Base-by-base conservation (phyloP, 2,329 filamentous ascomycete species). In the Corinectria fuckeliana region DNA sequence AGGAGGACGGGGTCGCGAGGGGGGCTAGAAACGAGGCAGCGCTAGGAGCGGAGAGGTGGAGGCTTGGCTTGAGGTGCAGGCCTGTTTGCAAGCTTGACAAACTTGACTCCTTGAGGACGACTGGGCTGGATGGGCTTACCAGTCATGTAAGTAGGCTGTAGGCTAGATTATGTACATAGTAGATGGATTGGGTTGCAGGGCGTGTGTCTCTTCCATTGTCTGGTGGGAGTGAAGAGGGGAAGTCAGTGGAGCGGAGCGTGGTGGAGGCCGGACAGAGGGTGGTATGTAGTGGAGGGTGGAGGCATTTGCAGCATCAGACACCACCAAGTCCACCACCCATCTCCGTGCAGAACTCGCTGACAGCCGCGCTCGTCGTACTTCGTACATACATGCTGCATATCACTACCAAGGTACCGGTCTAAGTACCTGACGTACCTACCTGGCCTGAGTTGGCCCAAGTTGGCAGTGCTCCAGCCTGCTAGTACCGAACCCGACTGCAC, bases 1-100 rank as follows among this genome's bases (percentile, higher is more conserved):
- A 45, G 32, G 39, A 41, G 38, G 50, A 38, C 38, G 47, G 39
- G 56, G 50, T 50, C 45, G 50, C 45, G 23, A 39, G 28, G 52
- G 36, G 51, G 23, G 23, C 42, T 39, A 52, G 52, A 58, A 65
- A 65, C 65, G 65, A 69, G 67, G 65, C 63, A 60, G 57, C 65
- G 54, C 65, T 69, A 68, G 61, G 58, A 45, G 50, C 38, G 50
- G 56, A 55, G 56, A 55, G 56, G 56, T 55, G 26, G 52, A 49
- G 53, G 20, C 32, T 36, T 36, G 32, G 36, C 36, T 25, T 26
- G 41, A 48, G 38, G n/a, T 52, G 49, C 36, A 52, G 36, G 49
- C 49, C 36, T 52, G 38, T n/a, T n/a, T n/a, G n/a, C n/a, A n/a
- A n/a, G n/a, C n/a, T n/a, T n/a, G n/a, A n/a, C n/a, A 30, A 23